Evolutionary conservation across 1,139 yeast genomes (phyloP), one percentile per base, ranked within the genome.

Genomic region (Saccharomycopsis hybrid): DNA sequence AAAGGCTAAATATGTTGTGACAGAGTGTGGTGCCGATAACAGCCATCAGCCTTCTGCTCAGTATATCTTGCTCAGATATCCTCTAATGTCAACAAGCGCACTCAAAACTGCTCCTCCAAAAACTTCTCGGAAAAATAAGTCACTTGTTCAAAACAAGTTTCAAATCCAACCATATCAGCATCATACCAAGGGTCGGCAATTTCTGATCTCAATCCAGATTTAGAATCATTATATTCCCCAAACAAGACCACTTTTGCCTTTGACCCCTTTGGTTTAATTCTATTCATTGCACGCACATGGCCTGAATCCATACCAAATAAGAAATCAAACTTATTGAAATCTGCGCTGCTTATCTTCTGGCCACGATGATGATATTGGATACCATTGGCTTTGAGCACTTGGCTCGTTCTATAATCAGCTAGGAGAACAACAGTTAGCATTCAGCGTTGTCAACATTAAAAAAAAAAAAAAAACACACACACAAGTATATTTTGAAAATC

Each of bases 251-350:
- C 74, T 42, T 67, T 66, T 1, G 85, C 76, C 40, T 65, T 73
- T 35, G 76, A 64, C 35, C 65, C 71, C 40, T 73, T 66, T 1
- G 96, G 96, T 55, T 75, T 72, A 65, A 81, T 67, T 50, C 74
- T 73, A 52, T 74, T 65, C 58, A 90, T 69, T 57, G 85, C 80
- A 38, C 73, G 67, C 55, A 78, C 66, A 63, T 88, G 88, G 51
- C 76, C 68, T 46, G 77, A 76, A 64, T 88, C 95, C 97, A 90
- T 90, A 39, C 89, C 95, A 42, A 90, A 70, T 11, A 90, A 71
- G 60, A 85, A 90, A 66, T 90, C 97, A 58, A 88, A 90, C 51
- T 76, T 72, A 18, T 69, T 65, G 60, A 86, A 88, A 60, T 87
- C 87, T 2, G 63, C 58, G 1, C 74, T 56, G 13, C 60, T 62